Percentiles rank a stretch among this genome's conserved stretches.
These are phyloP conservation scores for Populus hybrid DNA, from an alignment of 441 rosid species.

Conservation along the genomic window DNA sequence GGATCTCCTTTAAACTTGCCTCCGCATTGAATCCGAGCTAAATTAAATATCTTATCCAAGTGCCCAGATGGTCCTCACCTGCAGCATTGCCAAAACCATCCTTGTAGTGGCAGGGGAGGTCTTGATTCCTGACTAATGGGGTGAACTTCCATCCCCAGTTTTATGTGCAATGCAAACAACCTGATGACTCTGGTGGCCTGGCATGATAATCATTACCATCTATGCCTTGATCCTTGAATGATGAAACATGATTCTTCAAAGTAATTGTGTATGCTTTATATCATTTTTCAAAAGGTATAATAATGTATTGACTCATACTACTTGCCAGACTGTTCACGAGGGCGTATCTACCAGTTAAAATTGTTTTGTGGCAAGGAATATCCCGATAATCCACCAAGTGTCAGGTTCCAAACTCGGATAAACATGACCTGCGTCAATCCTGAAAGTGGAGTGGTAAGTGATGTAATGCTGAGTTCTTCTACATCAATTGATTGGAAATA, in stretches of 20 bases:
- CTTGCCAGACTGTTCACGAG: slow-evolving; percentile 66
- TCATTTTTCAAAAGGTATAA: slow-evolving; percentile 7
- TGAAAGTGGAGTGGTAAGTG: slow-evolving; percentile 61
- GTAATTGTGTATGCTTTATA: not conserved
- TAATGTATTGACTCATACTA: slow-evolving; percentile 13
- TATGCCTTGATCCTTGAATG: not conserved
- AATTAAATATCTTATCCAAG: not conserved
- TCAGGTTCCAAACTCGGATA: slow-evolving; percentile 61
- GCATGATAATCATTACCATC: not conserved
- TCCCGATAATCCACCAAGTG: slow-evolving; percentile 66
- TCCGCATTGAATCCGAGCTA: not conserved
- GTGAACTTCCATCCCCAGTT: not conserved
- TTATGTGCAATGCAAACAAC: not conserved
- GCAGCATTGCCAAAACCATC: not conserved
- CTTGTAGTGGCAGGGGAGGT: not conserved
- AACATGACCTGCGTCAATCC: slow-evolving; percentile 71
- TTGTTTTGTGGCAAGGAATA: slow-evolving; percentile 65
- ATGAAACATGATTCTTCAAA: not conserved
- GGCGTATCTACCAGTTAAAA: slow-evolving; percentile 75
- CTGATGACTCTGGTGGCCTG: not conserved
- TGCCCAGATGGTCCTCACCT: not conserved
- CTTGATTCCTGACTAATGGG: not conserved
- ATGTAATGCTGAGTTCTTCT: slow-evolving; percentile 6
- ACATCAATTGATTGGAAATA: not conserved
- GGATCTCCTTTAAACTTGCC: not conserved